Evolutionary conservation across 352 stramenopile genomes (phyloP), one percentile per base, ranked within the genome.

Genomic region (Aphanomyces cochlioides): DNA sequence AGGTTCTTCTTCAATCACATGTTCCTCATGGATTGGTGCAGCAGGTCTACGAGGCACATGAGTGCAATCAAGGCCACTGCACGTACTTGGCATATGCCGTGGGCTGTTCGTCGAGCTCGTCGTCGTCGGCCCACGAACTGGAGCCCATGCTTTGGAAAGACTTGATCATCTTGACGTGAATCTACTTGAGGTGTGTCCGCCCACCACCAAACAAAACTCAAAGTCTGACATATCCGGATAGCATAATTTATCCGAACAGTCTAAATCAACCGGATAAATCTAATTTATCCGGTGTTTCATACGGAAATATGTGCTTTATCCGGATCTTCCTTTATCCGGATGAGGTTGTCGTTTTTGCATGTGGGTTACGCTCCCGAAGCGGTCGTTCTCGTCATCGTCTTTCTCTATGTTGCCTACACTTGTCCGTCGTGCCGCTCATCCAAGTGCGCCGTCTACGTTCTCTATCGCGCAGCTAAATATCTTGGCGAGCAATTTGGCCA

Each of bases 401-500:
- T 43, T 37, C 12, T 41, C 54, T 37, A 41, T 61, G 17, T 40
- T 61, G 15, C 54, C 54, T 7, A 37, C 54, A 7, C 15, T 61
- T 10, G 54, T 61, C 7, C n/a, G 36, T n/a, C 10, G 28, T 7
- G 54, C 54, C 5, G 47, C 21, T 6, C 38, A 56, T 47, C 34
- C 38, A 41, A 61, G 34, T 13, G 13, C 48, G 7, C 7, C 19
- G 4, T 45, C 48, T n/a, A 19, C 64, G 4, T 73, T 73, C 58
- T 71, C 59, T 8, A 47, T 73, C 4, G 41, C 43, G 10, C 68
- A 95, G 82, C 69, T 93, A 38, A 95, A 95, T 66, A 93, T 95
- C 58, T 69, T 95, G 38, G 87, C 87, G 39, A 90, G 87, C 64
- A 95, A 95, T 72, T 74, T 95, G 65, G 87, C 85, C 7, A 92